Evolutionary conservation across 495 filamentous ascomycete species (phyloP), one percentile per base, ranked within the genome.

Genomic region (Penicillium herquei): DNA sequence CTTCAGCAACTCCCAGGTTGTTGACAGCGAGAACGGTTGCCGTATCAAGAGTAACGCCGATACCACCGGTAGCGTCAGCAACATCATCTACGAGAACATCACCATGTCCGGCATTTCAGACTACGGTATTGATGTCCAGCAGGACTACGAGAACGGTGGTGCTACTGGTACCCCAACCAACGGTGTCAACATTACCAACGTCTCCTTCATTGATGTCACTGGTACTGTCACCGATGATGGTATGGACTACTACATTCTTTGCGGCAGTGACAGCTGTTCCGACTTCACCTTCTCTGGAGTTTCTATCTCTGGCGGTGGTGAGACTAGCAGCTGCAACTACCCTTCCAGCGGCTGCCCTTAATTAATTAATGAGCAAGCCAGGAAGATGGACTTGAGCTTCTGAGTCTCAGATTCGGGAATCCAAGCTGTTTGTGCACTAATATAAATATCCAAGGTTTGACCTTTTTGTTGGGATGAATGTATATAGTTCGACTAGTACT

Each of bases 51-150:
- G 59, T 6, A 57, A 48, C 4, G 51, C 55, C 16, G 67, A 54
- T 33, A 63, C 63, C 11, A 70, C 62, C n/a, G 67, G 65, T 14
- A 31, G 47, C 12, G 58, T 69, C 43, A 63, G n/a, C 13, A 54
- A 56, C 14, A 56, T 68, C 6, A 61, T 58, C 40, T 68, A 64
- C 31, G 52, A 54, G 10, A 54, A 52, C 30, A 64, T 70, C 42
- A 70, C 59, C n/a, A 45, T 71, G 7, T n/a, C 40, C 7, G 32
- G 13, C 13, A 69, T 68, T 35, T 51, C 58, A 7, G 44, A 50
- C 7, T 84, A 85, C 61, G 84, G 84, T 39, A 81, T 87, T 49
- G 68, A 84, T 46, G 81, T 87, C 49, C 71, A 87, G 68, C 84
- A 87, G 64, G 81, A 85, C 63, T 87, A 86, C 50, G 66, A 78